Base-by-base conservation (phyloP, 257 asterid species). In the Thymus quinquecostatus region DNA sequence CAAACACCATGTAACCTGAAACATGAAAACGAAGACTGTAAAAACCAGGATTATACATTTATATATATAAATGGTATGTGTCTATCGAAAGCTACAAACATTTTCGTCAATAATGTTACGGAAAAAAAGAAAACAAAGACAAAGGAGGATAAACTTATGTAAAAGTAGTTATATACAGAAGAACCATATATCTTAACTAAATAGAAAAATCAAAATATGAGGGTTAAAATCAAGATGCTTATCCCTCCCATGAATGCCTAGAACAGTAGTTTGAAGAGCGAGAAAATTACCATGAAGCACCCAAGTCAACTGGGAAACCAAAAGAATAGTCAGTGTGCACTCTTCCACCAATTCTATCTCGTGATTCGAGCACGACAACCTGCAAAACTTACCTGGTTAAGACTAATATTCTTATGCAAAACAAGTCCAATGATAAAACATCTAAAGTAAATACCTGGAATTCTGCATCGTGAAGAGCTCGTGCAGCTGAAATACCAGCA, bases 301-400 rank as follows among this genome's bases (percentile, higher is more conserved):
- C 99, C 81, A 94, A 82, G 78, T 94, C 99, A 75, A 94, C 87
- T 28, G 99, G 99, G 81, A 91, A 94, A 70, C 99, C 99, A 81
- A 91, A 86, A 11, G 99, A 86, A 75, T 89, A 94, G 72, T 94
- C 93, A 33, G 99, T 94, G 69, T 89, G 92, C 58, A 91, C 92
- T 63, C 99, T 88, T 57, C 99, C 99, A 69, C 99, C 98, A 44
- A 94, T 91, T 80, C 99, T 94, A 54, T 89, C 92, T 57, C 97
- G 87, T 3, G 99, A 94, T 77, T 94, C 99, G 82, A 94, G 79
- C 87, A 94, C 74, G 12, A 81, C 73, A 55, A 93, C 97, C 98
- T 93, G 80, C 64, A 65, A 77, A 45, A 12, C 55, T 63, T 41
- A 77, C 41, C 72, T 53, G 29, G 32, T 71, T 54, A 68, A 71